These are phyloP conservation scores for Paecilomyces variotii DNA, from an alignment of 2,329 filamentous ascomycete genomes.

Conservation along the genomic window DNA sequence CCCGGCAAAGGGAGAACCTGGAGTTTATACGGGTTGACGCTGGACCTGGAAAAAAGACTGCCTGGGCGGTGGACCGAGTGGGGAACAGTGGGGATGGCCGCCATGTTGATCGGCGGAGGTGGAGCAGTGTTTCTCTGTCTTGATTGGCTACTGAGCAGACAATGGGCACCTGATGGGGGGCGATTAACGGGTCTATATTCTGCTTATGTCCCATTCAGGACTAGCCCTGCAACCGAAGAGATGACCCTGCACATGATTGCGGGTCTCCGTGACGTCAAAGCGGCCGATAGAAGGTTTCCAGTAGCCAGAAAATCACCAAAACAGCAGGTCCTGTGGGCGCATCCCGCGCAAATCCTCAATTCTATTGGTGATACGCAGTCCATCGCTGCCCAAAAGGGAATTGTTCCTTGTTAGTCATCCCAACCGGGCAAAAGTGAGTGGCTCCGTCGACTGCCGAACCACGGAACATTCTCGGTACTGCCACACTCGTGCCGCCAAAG, in stretches of 20 bases:
- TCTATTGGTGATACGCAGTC: neutral
- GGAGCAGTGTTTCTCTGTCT: neutral
- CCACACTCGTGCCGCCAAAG: neutral
- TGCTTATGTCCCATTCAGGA: neutral
- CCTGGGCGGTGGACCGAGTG: neutral
- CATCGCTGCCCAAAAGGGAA: neutral
- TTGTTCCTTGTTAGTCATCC: neutral
- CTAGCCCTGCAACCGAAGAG: neutral
- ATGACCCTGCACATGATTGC: neutral
- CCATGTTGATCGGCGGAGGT: neutral
- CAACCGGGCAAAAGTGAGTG: neutral
- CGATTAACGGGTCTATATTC: neutral
- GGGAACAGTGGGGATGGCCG: neutral
- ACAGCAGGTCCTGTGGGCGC: neutral
- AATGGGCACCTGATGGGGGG: neutral
- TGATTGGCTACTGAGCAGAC: too few species aligned
- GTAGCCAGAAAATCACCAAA: neutral
- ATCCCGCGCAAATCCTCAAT: neutral
- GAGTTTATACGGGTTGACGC: conserved; percentile 8
- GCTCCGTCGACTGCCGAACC: neutral
- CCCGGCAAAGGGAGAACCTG: neutral
- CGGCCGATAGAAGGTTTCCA: neutral
- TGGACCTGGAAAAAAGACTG: neutral
- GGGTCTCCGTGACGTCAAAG: neutral
- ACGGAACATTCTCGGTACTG: neutral